These are phyloP conservation scores for Sugiyamaella japonica DNA, from an alignment of 1,139 yeast genomes.

Conservation along the genomic window DNA sequence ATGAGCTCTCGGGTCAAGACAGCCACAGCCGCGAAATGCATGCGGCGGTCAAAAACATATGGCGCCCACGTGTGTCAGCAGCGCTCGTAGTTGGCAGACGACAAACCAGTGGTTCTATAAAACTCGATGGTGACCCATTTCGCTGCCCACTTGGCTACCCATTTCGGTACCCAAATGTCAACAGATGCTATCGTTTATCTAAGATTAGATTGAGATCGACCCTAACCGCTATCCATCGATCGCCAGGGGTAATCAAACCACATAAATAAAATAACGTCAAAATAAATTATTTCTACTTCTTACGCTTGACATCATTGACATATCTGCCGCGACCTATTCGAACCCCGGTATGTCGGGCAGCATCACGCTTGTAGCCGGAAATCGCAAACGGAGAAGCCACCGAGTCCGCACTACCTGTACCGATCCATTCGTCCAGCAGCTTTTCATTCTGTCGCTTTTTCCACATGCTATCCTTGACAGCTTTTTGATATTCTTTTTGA, in stretches of 20 bases:
- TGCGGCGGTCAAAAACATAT: background rate
- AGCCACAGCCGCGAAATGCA: background rate
- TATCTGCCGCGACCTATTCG: conserved; percentile 80
- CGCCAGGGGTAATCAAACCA: background rate
- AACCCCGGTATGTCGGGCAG: conserved; percentile 62
- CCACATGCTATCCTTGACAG: conserved; percentile 86
- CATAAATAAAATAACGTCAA: conserved; percentile 1
- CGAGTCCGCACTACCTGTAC: conserved; percentile 92
- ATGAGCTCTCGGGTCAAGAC: background rate
- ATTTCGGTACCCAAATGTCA: too few species aligned
- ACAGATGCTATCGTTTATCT: background rate
- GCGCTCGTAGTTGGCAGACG: too few species aligned
- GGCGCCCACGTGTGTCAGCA: background rate
- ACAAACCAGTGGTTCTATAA: too few species aligned
- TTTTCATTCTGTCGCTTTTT: conserved; percentile 83
- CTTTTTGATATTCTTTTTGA: conserved; percentile 88
- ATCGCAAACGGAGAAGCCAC: conserved; percentile 86
- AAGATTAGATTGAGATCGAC: background rate
- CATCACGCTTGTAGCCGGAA: conserved; percentile 49
- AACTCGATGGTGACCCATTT: too few species aligned
- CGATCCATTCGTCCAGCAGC: conserved; percentile 81
- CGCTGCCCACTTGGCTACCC: too few species aligned
- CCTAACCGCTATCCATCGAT: conserved; percentile 1
- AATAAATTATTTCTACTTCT: too few species aligned
- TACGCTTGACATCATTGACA: conserved; percentile 64